These are phyloP conservation scores for Boletus rubroflammeus DNA, from an alignment of 768 basidiomycete genomes.

Conservation along the genomic window DNA sequence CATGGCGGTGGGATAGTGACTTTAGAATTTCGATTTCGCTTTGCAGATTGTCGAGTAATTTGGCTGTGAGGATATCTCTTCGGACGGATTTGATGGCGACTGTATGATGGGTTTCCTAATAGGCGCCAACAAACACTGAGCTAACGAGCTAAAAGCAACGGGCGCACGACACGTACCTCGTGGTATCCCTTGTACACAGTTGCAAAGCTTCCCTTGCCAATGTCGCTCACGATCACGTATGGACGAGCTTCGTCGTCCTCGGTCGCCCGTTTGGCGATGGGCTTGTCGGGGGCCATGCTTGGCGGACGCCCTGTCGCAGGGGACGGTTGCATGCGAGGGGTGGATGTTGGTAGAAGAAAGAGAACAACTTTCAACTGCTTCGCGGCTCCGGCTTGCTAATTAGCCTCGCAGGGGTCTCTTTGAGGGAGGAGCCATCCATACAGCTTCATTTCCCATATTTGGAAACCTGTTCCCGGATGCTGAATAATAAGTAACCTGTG, in stretches of 20 bases:
- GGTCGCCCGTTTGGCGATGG: conserved; percentile 23
- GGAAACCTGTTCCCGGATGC: conserved; percentile 23
- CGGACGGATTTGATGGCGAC: conserved; percentile 96
- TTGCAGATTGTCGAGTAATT: conserved; percentile 96
- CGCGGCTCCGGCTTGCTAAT: conserved; percentile 21
- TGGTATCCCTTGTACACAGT: conserved; percentile 95
- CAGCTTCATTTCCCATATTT: conserved; percentile 18
- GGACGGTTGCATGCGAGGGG: conserved; percentile 17
- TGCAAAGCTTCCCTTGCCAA: conserved; percentile 93
- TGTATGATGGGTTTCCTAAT: conserved; percentile 67
- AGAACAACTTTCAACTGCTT: neutral
- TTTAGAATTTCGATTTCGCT: conserved; percentile 97
- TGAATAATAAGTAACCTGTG: too few species aligned
- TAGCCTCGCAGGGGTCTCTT: conserved; percentile 25
- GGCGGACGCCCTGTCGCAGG: conserved; percentile 19
- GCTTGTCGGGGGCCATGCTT: conserved; percentile 29
- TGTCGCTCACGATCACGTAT: conserved; percentile 71
- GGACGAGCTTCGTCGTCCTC: conserved; percentile 74
- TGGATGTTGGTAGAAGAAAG: conserved; percentile 13
- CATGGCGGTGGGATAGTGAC: conserved; percentile 86
- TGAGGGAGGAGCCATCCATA: conserved; percentile 18
- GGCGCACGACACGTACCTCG: conserved; percentile 50
- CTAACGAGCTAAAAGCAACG: neutral
- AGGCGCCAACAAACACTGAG: conserved; percentile 1
- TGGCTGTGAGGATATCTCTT: conserved; percentile 80